Evolutionary conservation across 257 asterid species (phyloP).

Genomic region (Rubia yunnanensis): DNA sequence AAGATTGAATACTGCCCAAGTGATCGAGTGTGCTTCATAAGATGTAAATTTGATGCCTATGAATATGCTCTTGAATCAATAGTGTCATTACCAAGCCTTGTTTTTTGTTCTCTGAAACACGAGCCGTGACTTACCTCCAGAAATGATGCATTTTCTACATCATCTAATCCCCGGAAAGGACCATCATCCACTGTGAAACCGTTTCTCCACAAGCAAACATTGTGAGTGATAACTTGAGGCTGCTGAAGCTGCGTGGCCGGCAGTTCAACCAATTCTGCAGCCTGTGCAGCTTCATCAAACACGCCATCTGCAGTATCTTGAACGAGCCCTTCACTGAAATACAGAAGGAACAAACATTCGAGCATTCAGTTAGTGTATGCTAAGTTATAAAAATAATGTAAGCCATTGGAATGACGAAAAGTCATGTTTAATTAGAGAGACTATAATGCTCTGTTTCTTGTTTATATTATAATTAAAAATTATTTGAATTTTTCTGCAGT

Average conservation of each 20-base stretch:
- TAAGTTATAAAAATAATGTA: not conserved
- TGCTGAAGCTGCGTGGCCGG: slow-evolving; percentile 39
- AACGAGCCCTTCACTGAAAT: slow-evolving; percentile 58
- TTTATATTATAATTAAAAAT: not conserved
- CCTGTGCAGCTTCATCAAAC: slow-evolving; percentile 50
- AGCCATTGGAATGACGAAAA: not conserved
- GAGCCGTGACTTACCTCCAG: slow-evolving; percentile 61
- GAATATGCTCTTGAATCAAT: not conserved
- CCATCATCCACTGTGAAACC: slow-evolving; percentile 85
- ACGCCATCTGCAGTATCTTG: slow-evolving; percentile 44
- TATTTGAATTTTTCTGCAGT: not conserved
- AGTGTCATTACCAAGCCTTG: not conserved
- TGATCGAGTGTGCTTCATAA: too few relatives aligned
- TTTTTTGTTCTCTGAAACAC: not conserved
- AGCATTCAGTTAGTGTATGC: not conserved
- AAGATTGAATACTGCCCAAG: not conserved
- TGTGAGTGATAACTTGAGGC: slow-evolving; percentile 47
- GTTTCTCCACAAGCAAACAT: slow-evolving; percentile 60
- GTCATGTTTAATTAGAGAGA: not conserved
- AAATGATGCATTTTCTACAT: slow-evolving; percentile 67
- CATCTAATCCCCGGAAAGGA: slow-evolving; percentile 67
- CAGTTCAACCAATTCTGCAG: slow-evolving; percentile 40
- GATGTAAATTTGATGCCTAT: too few relatives aligned
- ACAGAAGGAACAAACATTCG: not conserved
- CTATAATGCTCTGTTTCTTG: not conserved